phyloP scores from a whole-genome alignment of 2,329 filamentous ascomycete genomes.

The Aureobasidium sp. region DNA sequence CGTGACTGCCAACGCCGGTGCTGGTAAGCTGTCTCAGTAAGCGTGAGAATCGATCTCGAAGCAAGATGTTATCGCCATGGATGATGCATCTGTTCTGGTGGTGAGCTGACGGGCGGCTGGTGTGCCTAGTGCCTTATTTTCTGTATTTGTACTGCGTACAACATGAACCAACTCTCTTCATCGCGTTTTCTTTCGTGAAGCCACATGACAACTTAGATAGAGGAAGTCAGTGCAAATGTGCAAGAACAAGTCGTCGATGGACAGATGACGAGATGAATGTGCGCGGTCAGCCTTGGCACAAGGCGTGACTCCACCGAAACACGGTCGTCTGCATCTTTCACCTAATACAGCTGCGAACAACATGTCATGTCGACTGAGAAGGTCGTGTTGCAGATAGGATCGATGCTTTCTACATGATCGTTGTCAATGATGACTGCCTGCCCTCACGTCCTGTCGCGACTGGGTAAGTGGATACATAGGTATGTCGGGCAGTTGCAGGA shows the following conservation, averaged over 20 bases:
- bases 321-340: not conserved
- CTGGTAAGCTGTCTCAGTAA: constrained; percentile 31
- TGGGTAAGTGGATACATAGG: too few species aligned
- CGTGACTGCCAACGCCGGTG: constrained; percentile 36
- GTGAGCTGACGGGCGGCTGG: not conserved
- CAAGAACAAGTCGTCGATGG: not conserved
- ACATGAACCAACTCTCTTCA: too few species aligned
- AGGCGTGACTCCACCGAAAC: not conserved
- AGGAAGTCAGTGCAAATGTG: too few species aligned
- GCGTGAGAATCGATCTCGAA: not conserved
- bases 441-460: too few species aligned
- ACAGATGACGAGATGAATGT: not conserved
- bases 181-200: too few species aligned
- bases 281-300: not conserved
- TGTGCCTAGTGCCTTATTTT: not conserved
- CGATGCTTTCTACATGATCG: not conserved
- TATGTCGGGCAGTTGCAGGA: too few species aligned
- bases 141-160: not conserved
- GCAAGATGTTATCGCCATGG: not conserved
- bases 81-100: not conserved
- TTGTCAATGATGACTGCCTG: too few species aligned
- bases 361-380: not conserved
- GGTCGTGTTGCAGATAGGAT: not conserved
- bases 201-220: too few species aligned
- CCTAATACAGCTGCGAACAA: not conserved